phyloP scores from a whole-genome alignment of 305 asterid species.

The Fraxinus dipetala region DNA sequence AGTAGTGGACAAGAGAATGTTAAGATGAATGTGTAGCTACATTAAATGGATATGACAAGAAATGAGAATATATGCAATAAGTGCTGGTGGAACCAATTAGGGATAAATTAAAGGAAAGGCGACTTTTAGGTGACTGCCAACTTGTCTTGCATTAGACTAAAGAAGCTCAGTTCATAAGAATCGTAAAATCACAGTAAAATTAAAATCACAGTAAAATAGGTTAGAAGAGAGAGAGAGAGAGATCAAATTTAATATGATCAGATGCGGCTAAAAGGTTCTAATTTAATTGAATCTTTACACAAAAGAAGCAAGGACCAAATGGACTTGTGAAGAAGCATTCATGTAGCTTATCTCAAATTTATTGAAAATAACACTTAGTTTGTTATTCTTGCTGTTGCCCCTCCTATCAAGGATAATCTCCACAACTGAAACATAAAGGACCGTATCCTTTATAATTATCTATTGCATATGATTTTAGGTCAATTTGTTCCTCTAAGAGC shows the following conservation, averaged over 20 bases:
- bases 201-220: neutral
- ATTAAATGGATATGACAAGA: neutral
- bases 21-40: neutral
- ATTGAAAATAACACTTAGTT: neutral
- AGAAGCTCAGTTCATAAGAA: neutral
- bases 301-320: neutral
- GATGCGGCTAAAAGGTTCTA: neutral
- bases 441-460: neutral
- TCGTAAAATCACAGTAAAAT: neutral
- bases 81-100: neutral
- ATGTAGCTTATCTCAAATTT: neutral
- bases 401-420: neutral
- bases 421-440: neutral
- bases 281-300: neutral
- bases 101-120: neutral
- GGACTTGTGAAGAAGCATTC: neutral
- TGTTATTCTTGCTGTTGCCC: neutral
- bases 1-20: neutral
- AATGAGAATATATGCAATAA: neutral
- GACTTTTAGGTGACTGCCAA: neutral
- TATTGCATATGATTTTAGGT: neutral
- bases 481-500: neutral
- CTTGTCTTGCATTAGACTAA: neutral
- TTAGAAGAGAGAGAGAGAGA: neutral
- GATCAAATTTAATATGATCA: neutral